Evolutionary conservation across 2,329 filamentous ascomycete species (phyloP).

Genomic region (Epichloe scottii): DNA sequence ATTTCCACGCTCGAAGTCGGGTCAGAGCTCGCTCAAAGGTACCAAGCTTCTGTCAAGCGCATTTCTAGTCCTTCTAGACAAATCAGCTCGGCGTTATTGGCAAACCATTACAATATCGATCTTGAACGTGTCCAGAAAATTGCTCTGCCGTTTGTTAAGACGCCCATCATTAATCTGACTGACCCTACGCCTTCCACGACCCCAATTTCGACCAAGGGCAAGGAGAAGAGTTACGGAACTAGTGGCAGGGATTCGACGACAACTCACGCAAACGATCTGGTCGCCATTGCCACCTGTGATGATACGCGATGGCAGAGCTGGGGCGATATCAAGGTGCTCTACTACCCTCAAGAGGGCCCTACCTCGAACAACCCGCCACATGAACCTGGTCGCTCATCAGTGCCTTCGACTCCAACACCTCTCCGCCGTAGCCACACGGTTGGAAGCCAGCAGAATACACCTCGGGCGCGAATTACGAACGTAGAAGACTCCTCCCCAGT

Average conservation of each 20-base stretch:
- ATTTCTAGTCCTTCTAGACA: conserved; percentile 50
- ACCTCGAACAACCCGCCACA: conserved; percentile 6
- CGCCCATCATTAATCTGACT: conserved; percentile 38
- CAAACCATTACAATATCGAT: conserved; percentile 73
- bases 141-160: conserved; percentile 70
- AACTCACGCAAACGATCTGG: conserved; percentile 74
- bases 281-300: conserved; percentile 55
- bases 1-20: conserved; percentile 67
- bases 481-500: conserved; percentile 37
- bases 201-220: conserved; percentile 54
- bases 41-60: conserved; percentile 77
- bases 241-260: conserved; percentile 37
- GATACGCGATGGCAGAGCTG: conserved; percentile 58
- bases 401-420: conserved; percentile 63
- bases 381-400: conserved; percentile 27
- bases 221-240: conserved; percentile 48
- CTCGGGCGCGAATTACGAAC: conserved; percentile 22
- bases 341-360: conserved; percentile 47
- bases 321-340: conserved; percentile 68
- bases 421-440: conserved; percentile 55
- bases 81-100: conserved; percentile 60
- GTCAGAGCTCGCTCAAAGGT: conserved; percentile 80
- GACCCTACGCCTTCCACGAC: conserved; percentile 42
- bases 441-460: conserved; percentile 28
- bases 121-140: conserved; percentile 76